Conservation (phyloP, 108 stramenopile genomes). For the Nitzschia palea region DNA sequence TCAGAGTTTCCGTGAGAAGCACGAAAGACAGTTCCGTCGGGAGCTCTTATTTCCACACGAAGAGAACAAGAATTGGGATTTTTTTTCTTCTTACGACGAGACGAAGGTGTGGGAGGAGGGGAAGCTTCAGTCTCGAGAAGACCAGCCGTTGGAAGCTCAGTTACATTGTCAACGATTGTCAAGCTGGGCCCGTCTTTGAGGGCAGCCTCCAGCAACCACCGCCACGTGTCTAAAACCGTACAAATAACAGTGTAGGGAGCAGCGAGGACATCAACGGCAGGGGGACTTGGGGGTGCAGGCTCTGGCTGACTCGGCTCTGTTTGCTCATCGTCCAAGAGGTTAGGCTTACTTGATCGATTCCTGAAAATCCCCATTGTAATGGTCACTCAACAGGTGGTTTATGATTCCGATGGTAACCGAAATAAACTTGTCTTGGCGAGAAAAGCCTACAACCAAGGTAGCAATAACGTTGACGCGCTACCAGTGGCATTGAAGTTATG, state of each 20-base stretch:
- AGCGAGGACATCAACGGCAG: neutral
- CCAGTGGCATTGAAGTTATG: too few species aligned
- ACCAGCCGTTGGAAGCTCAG: slow-evolving; percentile 13
- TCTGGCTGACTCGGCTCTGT: neutral
- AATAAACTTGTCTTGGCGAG: too few species aligned
- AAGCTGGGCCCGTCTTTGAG: slow-evolving; percentile 10
- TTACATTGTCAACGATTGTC: slow-evolving; percentile 6
- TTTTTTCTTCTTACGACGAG: slow-evolving; percentile 22
- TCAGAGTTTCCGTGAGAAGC: slow-evolving; percentile 48
- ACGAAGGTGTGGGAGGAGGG: slow-evolving; percentile 8
- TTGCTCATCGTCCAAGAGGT: neutral
- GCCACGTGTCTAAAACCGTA: slow-evolving; percentile 26
- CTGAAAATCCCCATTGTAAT: slow-evolving; percentile 9
- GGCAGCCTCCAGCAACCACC: slow-evolving; percentile 32
- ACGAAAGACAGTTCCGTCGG: slow-evolving; percentile 2
- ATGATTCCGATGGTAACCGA: too few species aligned
- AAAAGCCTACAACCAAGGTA: too few species aligned
- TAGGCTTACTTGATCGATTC: neutral
- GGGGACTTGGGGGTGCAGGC: neutral
- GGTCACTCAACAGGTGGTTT: too few species aligned
- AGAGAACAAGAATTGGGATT: slow-evolving; percentile 4
- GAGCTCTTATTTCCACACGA: slow-evolving; percentile 14
- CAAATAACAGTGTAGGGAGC: slow-evolving; percentile 1
- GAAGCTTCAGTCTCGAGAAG: neutral
- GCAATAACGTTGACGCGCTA: too few species aligned